Base-by-base conservation (phyloP, 2,329 filamentous ascomycete genomes). In the Colletotrichum shisoi region DNA sequence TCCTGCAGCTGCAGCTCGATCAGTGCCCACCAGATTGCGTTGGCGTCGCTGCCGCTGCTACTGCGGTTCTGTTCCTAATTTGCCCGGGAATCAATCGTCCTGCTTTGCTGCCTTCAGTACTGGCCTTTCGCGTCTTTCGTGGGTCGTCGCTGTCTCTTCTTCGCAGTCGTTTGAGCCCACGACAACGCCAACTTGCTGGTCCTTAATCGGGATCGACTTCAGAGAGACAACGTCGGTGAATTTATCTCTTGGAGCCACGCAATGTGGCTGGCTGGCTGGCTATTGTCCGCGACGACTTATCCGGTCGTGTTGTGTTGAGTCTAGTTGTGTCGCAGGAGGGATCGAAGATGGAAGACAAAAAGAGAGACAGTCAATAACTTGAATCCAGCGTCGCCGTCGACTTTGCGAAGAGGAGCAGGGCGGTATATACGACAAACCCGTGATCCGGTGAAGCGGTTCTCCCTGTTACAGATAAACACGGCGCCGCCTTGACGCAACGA, bases 391-490 rank as follows among this genome's bases (percentile, higher is more conserved):
- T 48, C 31, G 31, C 51, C 17, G 58, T 48, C 45, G 48, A n/a
- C 24, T 19, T 21, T 53, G n/a, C 6, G n/a, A 21, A 39, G n/a
- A n/a, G 51, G 21, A 60, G 37, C n/a, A 24, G 44, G n/a, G 19
- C 17, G 45, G 24, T 19, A 40, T 12, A 40, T 15, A 52, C 39
- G 31, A 63, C 52, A 56, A 31, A 15, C 21, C 45, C 27, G 59
- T 40, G 51, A 40, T 37, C 54, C 53, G 19, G 52, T 51, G 31
- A 53, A 17, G 60, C 48, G 44, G 39, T 44, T 63, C 51, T 44
- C 57, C 51, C 34, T 40, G 53, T 58, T 56, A 53, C 53, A 66
- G 63, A 54, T 58, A 63, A 19, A 59, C n/a, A n/a, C 9, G 13
- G 27, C 27, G 48, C 15, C 40, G 45, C 12, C 27, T 48, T 31